phyloP scores from a whole-genome alignment of 345 rosid species.

The Melastoma malabathricum region DNA sequence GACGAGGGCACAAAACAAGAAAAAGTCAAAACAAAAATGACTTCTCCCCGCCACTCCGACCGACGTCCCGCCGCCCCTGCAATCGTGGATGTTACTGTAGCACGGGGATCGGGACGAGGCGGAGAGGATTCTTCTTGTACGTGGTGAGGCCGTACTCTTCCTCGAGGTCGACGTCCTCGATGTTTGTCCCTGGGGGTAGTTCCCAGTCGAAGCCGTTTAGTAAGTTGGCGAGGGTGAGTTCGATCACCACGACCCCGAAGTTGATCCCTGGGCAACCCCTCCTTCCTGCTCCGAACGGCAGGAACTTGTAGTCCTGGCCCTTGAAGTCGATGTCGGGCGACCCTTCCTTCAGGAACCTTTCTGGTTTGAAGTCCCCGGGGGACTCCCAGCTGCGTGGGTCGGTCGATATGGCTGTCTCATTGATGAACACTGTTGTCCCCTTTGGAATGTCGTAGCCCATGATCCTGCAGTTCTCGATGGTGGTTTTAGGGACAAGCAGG shows the following conservation, averaged over 20 bases:
- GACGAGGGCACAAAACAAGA: too few relatives aligned
- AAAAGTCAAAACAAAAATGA: too few relatives aligned
- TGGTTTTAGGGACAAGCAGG: slow-evolving; percentile 25
- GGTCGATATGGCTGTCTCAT: slow-evolving; percentile 13
- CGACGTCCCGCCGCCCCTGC: too few relatives aligned
- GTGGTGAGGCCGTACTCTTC: slow-evolving; percentile 27
- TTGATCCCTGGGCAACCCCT: slow-evolving; percentile 48
- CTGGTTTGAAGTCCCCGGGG: slow-evolving; percentile 27
- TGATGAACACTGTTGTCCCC: slow-evolving; percentile 20
- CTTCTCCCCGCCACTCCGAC: too few relatives aligned
- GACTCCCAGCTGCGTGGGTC: slow-evolving; percentile 25
- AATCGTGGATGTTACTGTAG: background rate
- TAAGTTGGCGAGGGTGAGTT: slow-evolving; percentile 34
- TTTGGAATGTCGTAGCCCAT: slow-evolving; percentile 23
- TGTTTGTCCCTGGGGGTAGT: slow-evolving; percentile 26
- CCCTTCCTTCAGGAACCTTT: slow-evolving; percentile 21
- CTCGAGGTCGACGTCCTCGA: slow-evolving; percentile 35
- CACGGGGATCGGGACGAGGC: slow-evolving; percentile 11
- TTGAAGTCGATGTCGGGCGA: slow-evolving; percentile 23
- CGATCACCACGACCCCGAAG: slow-evolving; percentile 22
- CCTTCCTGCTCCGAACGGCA: slow-evolving; percentile 54
- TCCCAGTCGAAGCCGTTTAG: slow-evolving; percentile 36
- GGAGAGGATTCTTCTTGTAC: slow-evolving; percentile 39
- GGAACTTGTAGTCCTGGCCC: slow-evolving; percentile 34
- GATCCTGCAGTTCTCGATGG: slow-evolving; percentile 13